phyloP scores from a whole-genome alignment of 164 flowering plant genomes.

The Vitis riparia region DNA sequence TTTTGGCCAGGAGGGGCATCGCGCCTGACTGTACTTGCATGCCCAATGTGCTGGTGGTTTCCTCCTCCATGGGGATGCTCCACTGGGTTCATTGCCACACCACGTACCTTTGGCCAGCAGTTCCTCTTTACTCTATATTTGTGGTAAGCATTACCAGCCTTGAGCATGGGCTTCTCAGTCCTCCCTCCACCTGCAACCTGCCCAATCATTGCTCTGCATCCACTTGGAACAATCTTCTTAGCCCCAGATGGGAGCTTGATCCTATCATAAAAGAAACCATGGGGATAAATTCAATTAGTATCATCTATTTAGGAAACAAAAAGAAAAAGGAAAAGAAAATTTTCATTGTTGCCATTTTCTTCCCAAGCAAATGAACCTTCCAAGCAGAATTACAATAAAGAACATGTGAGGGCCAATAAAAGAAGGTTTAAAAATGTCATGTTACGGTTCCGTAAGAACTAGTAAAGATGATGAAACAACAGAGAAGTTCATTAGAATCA shows the following conservation, averaged over 20 bases:
- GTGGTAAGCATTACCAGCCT: conserved; percentile 66
- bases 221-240: conserved; percentile 57
- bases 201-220: conserved; percentile 64
- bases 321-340: too few species aligned
- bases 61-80: conserved; percentile 73
- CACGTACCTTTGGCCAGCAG: conserved; percentile 77
- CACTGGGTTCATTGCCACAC: conserved; percentile 71
- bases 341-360: too few species aligned
- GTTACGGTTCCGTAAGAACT: too few species aligned
- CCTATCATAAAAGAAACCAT: conserved; percentile 14
- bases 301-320: too few species aligned
- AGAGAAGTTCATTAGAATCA: too few species aligned
- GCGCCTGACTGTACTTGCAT: conserved; percentile 59
- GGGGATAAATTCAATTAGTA: too few species aligned
- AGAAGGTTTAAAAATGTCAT: too few species aligned
- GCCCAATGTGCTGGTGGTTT: conserved; percentile 68
- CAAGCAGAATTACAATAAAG: too few species aligned
- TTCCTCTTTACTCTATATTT: conserved; percentile 60
- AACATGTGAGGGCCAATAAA: too few species aligned
- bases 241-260: conserved; percentile 60
- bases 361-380: too few species aligned
- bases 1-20: conserved; percentile 68
- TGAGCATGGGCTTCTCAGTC: conserved; percentile 57
- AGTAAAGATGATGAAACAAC: too few species aligned
- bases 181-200: conserved; percentile 68